Base-by-base conservation (phyloP, 2,329 filamentous ascomycete species). In the Diaporthe nobilis region DNA sequence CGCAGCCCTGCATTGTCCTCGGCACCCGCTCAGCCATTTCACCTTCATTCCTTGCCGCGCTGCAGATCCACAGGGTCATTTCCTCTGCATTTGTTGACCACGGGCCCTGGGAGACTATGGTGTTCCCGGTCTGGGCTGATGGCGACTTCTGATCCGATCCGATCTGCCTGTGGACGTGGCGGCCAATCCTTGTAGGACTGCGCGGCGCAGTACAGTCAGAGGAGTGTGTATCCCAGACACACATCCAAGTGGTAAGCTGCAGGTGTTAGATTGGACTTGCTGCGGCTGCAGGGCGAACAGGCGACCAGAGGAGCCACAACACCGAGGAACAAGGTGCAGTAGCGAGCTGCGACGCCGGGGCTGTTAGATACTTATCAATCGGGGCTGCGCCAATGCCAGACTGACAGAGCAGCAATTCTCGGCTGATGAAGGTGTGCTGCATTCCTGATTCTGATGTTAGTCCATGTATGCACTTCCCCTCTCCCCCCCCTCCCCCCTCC, bases 231-330 rank as follows among this genome's bases (percentile, higher is more conserved):
- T 47, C 44, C 61, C 71, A 60, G 12, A 7, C 49, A 39, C 42
- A 61, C 42, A 39, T 28, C 22, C 53, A 47, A 37, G 49, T 63
- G 71, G 71, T 44, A 73, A 63, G 58, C 71, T 65, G 71, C 71
- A 73, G 71, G n/a, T 44, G 61, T 65, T 63, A 73, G 58, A 65
- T 73, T 73, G 60, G 71, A 34, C 58, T 37, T 44, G 65, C 65
- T 68, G 65, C 47, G 65, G 65, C 47, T 31, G 58, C 71, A 55
- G 31, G 71, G 57, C 71, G 47, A 53, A 63, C 71, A 65, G 31
- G 58, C 47, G 65, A 42, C 47, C 65, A 70, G 13, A 70, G 34
- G 51, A 70, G 65, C 49, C 34, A 73, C 34, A 44, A 65, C 25
- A 44, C 10, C 57, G 31, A 63, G 25, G 20, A 44, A 42, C 44